Evolutionary conservation across 2,329 filamentous ascomycete species (phyloP).

Genomic region (Aspergillus persii): DNA sequence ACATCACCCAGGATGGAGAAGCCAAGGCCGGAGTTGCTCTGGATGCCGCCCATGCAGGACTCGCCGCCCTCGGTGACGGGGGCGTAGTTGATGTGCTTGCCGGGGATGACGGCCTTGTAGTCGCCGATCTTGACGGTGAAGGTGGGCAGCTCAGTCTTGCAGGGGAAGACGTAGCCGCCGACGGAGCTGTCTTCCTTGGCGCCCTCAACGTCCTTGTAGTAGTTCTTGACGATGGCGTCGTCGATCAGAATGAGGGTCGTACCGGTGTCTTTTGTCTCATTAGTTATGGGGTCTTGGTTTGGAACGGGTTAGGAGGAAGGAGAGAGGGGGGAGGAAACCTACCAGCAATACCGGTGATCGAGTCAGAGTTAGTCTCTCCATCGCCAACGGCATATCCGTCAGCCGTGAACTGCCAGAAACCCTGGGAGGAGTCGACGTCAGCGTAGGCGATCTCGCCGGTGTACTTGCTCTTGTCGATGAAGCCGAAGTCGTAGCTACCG

Average conservation of each 20-base stretch:
- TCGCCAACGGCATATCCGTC: conserved; percentile 56
- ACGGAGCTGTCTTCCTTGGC: conserved; percentile 47
- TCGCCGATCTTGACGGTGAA: conserved; percentile 53
- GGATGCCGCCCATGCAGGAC: conserved; percentile 73
- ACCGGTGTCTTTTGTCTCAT: conserved; percentile 56
- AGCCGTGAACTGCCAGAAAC: conserved; percentile 63
- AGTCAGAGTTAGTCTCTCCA: conserved; percentile 34
- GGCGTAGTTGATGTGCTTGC: conserved; percentile 56
- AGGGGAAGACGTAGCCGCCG: conserved; percentile 58
- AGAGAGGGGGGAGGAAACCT: conserved; percentile 1
- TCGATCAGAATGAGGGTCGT: conserved; percentile 65
- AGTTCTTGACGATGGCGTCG: conserved; percentile 52
- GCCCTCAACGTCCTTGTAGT: conserved; percentile 59
- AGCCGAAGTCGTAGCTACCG: conserved; percentile 58
- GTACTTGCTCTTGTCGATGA: conserved; percentile 59
- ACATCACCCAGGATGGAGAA: conserved; percentile 73
- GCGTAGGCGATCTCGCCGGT: conserved; percentile 58
- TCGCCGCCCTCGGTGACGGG: conserved; percentile 37
- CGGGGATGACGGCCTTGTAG: conserved; percentile 52
- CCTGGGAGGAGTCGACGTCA: conserved; percentile 55
- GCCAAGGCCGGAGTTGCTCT: conserved; percentile 57
- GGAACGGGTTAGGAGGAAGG: background rate
- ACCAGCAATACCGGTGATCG: conserved; percentile 57
- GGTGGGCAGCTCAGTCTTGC: conserved; percentile 51
- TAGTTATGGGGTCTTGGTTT: background rate